phyloP scores from a whole-genome alignment of 2,329 filamentous ascomycete species.

The Cryoendolithus antarcticus region DNA sequence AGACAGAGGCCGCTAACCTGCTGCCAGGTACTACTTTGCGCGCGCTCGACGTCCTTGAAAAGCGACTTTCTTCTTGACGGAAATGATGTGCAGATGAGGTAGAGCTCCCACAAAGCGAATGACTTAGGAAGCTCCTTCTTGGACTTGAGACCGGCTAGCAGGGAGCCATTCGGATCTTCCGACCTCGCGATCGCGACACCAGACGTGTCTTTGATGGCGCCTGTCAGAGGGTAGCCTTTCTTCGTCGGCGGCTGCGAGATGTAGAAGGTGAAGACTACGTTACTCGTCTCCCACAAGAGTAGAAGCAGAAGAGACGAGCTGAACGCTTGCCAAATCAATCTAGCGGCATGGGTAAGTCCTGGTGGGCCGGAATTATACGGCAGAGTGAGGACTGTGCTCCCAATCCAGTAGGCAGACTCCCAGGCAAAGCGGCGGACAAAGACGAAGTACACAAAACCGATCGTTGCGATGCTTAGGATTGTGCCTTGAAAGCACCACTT shows the following conservation, averaged over 20 bases:
- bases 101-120: conserved; percentile 87
- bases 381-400: conserved; percentile 67
- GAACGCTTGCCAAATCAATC: conserved; percentile 12
- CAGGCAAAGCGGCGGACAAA: conserved; percentile 49
- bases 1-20: conserved; percentile 63
- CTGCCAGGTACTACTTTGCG: conserved; percentile 64
- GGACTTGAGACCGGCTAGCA: conserved; percentile 70
- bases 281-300: conserved; percentile 64
- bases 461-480: conserved; percentile 8
- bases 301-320: conserved; percentile 56
- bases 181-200: conserved; percentile 17
- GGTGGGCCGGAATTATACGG: conserved; percentile 51
- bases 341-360: conserved; percentile 33
- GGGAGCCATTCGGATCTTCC: conserved; percentile 71
- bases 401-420: conserved; percentile 56
- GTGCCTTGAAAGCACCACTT: conserved; percentile 10
- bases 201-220: conserved; percentile 51
- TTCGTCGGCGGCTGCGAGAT: conserved; percentile 72
- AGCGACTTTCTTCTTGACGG: conserved; percentile 66
- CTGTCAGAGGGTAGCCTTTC: conserved; percentile 69
- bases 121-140: conserved; percentile 69
- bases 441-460: conserved; percentile 44
- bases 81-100: conserved; percentile 63
- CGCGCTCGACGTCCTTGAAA: conserved; percentile 76
- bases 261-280: conserved; percentile 67